Base-by-base conservation (phyloP, 306 rosid genomes). In the Quercus dentata region DNA sequence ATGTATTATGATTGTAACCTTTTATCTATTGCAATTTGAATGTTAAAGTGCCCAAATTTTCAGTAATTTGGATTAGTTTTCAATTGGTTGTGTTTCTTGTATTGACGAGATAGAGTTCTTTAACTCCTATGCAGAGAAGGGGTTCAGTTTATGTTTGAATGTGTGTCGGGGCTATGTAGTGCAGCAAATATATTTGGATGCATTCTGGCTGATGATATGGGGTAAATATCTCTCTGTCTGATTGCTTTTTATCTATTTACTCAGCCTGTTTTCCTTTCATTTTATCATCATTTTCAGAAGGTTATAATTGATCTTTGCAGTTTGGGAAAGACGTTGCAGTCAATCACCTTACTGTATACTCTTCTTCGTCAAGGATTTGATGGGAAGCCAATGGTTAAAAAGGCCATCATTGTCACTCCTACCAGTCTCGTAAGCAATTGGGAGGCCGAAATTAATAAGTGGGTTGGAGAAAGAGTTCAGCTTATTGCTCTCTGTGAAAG, bases 151-250 rank as follows among this genome's bases (percentile, higher is more conserved):
- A 94, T 92, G 97, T 94, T 94, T 84, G 97, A 92, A 77, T 94
- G 98, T 80, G 97, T 92, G 35, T 85, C 92, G 1, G 97, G 98
- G 62, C 80, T 89, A 73, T 83, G 83, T 77, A 84, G 77, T 68
- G 75, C 85, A 6, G 87, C 89, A 18, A 80, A 92, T 76, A 85
- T 92, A 83, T 62, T 81, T 74, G 99, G 99, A 82, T 95, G 99
- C 89, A 95, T 95, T 80, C 93, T 95, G 81, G 99, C 97, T 55
- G 99, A 94, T 88, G 99, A 94, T 77, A 94, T 94, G 99, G 99
- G 97, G 97, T 91, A 80, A 58, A 69, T 82, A 55, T 67, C 72
- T 77, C 76, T 76, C 69, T 56, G 63, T 71, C 64, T 69, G 74
- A 35, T 67, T 46, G 68, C 65, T 61, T 55, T 79, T 62, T 58